Evolutionary conservation across 2,329 filamentous ascomycete species (phyloP).

Genomic region (Seiridium cupressi): DNA sequence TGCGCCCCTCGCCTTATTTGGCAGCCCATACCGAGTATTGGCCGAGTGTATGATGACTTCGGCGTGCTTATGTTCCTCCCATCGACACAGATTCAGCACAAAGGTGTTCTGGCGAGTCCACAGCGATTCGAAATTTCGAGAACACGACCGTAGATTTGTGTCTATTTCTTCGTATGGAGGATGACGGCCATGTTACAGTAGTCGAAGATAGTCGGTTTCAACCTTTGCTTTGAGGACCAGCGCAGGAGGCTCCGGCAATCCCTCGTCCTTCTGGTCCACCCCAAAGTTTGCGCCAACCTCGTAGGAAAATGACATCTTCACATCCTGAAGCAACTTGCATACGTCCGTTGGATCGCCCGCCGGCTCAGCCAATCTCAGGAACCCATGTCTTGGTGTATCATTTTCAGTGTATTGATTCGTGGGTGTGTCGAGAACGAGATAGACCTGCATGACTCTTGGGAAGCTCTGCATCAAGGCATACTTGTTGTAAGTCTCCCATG

Average conservation of each 20-base stretch:
- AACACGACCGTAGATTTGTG: too few species aligned
- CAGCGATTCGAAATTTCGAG: too few species aligned
- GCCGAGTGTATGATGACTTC: too few species aligned
- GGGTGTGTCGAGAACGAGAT: conserved; percentile 28
- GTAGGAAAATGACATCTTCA: conserved; percentile 28
- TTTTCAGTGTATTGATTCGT: background rate
- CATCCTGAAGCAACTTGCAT: conserved; percentile 21
- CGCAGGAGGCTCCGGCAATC: conserved; percentile 16
- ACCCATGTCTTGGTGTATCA: conserved; percentile 1
- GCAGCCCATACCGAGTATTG: too few species aligned
- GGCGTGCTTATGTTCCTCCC: too few species aligned
- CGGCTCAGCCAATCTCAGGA: conserved; percentile 11
- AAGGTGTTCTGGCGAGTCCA: too few species aligned
- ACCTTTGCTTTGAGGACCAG: conserved; percentile 25
- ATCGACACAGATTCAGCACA: too few species aligned
- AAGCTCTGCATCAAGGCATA: conserved; percentile 42
- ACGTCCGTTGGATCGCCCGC: conserved; percentile 6
- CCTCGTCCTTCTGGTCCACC: conserved; percentile 15
- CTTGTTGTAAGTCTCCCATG: conserved; percentile 52
- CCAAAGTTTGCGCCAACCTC: conserved; percentile 24
- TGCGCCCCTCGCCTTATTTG: too few species aligned
- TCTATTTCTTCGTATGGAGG: background rate
- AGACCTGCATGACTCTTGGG: conserved; percentile 33
- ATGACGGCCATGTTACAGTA: background rate
- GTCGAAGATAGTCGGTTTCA: conserved; percentile 7